phyloP scores from a whole-genome alignment of 352 stramenopile species.

The Phytopythium ostracodes region DNA sequence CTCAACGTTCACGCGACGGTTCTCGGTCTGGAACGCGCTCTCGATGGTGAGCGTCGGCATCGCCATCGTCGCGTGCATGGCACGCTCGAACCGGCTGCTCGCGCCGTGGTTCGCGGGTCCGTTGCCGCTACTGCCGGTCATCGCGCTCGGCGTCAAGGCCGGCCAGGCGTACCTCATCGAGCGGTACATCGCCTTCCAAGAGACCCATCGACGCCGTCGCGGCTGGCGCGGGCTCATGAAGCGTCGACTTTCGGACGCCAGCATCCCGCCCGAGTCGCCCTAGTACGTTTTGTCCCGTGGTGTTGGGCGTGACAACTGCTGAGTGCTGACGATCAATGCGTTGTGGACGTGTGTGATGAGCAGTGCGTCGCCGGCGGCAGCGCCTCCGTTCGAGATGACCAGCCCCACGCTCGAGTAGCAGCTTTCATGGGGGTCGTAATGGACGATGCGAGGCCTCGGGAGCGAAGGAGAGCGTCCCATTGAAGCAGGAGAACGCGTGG shows the following conservation, averaged over 20 bases:
- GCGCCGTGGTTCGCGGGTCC: conserved; percentile 78
- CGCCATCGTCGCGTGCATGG: conserved; percentile 57
- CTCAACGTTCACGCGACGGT: conserved; percentile 62
- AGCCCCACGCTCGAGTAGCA: conserved; percentile 5
- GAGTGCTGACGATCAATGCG: not conserved
- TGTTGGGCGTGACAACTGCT: not conserved
- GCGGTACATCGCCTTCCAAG: conserved; percentile 75
- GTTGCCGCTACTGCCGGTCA: conserved; percentile 61
- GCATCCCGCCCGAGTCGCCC: conserved; percentile 59
- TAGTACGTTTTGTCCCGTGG: conserved; percentile 23
- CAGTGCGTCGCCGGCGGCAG: conserved; percentile 1
- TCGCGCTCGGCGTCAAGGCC: conserved; percentile 61
- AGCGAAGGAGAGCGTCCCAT: too few relatives aligned
- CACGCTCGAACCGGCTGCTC: conserved; percentile 62
- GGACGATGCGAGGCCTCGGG: not conserved
- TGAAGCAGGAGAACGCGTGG: too few relatives aligned
- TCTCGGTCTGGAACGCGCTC: conserved; percentile 74
- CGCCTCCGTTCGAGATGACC: conserved; percentile 3
- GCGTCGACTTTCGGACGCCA: conserved; percentile 70
- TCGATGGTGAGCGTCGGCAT: conserved; percentile 77
- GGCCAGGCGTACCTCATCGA: conserved; percentile 67
- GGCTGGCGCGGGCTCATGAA: conserved; percentile 84
- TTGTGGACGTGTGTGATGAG: not conserved
- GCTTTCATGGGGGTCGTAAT: not conserved
- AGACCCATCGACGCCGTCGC: conserved; percentile 64